Evolutionary conservation across 2,329 filamentous ascomycete species (phyloP), one percentile per base, ranked within the genome.

Genomic region (Pseudogymnoascus sp.): DNA sequence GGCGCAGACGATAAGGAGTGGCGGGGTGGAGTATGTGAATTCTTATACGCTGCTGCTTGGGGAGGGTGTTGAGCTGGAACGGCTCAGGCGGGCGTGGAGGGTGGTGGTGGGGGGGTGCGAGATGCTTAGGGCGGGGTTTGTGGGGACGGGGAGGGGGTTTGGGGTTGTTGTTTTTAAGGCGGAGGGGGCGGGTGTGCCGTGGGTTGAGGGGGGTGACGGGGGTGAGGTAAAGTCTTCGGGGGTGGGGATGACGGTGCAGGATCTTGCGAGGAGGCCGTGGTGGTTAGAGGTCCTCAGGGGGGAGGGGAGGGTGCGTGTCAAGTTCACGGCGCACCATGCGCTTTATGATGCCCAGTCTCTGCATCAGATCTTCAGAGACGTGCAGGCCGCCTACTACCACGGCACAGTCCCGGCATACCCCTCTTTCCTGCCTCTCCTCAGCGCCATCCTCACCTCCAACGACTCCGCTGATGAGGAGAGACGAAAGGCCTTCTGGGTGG

Each of bases 321-420:
- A 60, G 47, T 69, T 74, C 21, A 71, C 64, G 19, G 71, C 68
- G 2, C 88, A 96, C 67, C 93, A 97, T 75, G 89, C 90, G 0
- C 78, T 97, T 0, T 97, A 96, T 68, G 93, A 97, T 76, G 93
- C 91, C 0, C 80, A 85, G 42, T 92, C 91, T 8, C 76, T 97
- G 10, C 78, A 83, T 3, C 71, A 79, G 0, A 80, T 97, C 0
- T 75, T 96, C 1, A 71, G 78, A 0, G 83, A 88, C 68, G 77
- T 96, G 11, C 69, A 75, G 1, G 69, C 68, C 36, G 69, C 74
- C 10, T 78, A 83, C 35, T 65, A 70, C 8, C 73, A 70, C 3
- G 65, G 70, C 1, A 10, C 64, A 1, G 61, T 76, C 1, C 61
- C 64, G 1, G 57, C 65, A 7, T 66, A 71, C 2, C 53, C 70